Conservation (phyloP, 23 red algal species). For the Gracilaria gracilis region DNA sequence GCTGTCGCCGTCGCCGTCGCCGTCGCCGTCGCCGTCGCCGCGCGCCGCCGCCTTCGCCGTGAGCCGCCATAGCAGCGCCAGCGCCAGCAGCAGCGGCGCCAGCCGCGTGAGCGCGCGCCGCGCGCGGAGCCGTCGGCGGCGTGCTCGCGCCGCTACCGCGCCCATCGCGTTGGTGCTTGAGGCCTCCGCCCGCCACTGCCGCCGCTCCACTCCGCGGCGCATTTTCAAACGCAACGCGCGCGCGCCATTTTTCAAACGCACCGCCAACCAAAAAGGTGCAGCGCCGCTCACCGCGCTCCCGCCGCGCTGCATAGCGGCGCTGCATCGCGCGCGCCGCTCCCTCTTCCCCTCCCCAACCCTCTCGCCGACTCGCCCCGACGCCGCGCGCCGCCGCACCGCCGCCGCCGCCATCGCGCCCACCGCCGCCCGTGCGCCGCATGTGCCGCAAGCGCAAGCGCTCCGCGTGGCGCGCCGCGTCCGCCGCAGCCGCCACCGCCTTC, state of each 20-base stretch:
- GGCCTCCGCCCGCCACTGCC: too few relatives aligned
- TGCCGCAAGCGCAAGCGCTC: constrained; percentile 52
- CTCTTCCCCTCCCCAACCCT: too few relatives aligned
- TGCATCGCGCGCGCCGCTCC: not conserved
- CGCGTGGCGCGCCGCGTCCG: constrained; percentile 21
- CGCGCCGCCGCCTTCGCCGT: not conserved
- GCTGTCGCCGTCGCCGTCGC: not conserved
- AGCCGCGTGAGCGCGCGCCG: not conserved
- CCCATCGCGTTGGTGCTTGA: not conserved
- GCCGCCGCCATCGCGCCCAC: not conserved
- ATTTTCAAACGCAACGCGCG: not conserved
- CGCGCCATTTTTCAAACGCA: constrained; percentile 16
- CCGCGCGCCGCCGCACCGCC: not conserved
- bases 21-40: not conserved
- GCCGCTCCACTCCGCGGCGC: too few relatives aligned
- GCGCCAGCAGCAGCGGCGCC: not conserved
- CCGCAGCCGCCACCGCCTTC: not conserved
- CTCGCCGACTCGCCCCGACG: too few relatives aligned
- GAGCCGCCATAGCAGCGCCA: not conserved
- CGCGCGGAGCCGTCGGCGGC: not conserved
- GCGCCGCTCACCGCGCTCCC: not conserved
- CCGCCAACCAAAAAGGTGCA: too few relatives aligned
- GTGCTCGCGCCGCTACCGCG: not conserved
- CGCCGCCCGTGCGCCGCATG: constrained; percentile 20
- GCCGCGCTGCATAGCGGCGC: not conserved